These are phyloP conservation scores for Rhinocladiella mackenziei DNA, from an alignment of 2,329 filamentous ascomycete species.

Conservation along the genomic window DNA sequence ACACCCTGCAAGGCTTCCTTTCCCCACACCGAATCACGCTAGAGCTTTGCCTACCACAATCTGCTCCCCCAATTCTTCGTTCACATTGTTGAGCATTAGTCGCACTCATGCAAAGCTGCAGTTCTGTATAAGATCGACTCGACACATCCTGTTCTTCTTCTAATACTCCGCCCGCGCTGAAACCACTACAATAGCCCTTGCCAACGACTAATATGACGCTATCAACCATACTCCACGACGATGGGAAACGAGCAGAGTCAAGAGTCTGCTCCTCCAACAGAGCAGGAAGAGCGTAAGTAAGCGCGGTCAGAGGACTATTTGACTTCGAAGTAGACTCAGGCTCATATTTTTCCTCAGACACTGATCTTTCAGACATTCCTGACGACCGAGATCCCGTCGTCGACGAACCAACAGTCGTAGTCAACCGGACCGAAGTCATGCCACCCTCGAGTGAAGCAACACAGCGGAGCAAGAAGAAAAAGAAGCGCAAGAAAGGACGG, in stretches of 20 bases:
- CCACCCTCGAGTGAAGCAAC: neutral
- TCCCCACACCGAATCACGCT: neutral
- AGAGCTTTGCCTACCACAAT: neutral
- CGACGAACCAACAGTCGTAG: too few species aligned
- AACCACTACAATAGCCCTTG: neutral
- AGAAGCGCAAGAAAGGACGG: slow-evolving; percentile 3
- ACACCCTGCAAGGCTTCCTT: too few species aligned
- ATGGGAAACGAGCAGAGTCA: slow-evolving; percentile 26
- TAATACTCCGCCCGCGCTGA: neutral
- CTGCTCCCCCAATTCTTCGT: neutral
- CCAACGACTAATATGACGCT: slow-evolving; percentile 2
- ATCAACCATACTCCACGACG: neutral
- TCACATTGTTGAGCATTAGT: too few species aligned
- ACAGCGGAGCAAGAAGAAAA: slow-evolving; percentile 5
- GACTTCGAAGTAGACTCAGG: neutral
- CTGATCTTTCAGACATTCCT: slow-evolving; percentile 23
- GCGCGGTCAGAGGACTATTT: neutral
- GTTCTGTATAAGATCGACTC: neutral
- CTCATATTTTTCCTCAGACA: slow-evolving; percentile 10
- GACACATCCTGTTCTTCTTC: neutral
- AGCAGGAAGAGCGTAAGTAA: slow-evolving; percentile 15
- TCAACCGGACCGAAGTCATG: too few species aligned
- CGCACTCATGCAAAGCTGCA: neutral
- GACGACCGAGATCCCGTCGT: slow-evolving; percentile 26
- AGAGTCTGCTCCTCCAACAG: slow-evolving; percentile 12